phyloP scores from a whole-genome alignment of 352 stramenopile genomes.

The Pelagophyceae sp. region DNA sequence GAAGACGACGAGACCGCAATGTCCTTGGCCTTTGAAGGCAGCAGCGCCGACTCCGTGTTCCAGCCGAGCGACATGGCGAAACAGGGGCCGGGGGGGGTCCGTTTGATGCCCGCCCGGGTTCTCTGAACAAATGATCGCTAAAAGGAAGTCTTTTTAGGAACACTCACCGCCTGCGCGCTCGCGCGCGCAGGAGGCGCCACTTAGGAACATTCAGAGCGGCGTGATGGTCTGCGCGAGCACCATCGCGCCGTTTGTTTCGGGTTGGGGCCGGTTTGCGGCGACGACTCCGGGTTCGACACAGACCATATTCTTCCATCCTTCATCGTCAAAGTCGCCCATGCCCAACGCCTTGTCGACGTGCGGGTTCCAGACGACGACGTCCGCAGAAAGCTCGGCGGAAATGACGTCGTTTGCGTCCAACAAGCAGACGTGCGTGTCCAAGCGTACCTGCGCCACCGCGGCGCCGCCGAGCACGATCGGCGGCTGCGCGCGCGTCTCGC shows the following conservation, averaged over 20 bases:
- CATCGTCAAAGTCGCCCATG: conserved; percentile 85
- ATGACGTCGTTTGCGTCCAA: conserved; percentile 25
- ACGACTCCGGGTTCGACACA: conserved; percentile 82
- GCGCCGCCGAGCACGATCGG: conserved; percentile 13
- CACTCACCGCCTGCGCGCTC: too few relatives aligned
- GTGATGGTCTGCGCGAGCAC: conserved; percentile 20
- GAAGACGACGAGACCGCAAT: conserved; percentile 69
- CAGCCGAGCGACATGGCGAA: conserved; percentile 66
- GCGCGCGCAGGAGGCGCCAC: too few relatives aligned
- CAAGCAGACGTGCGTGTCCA: conserved; percentile 33
- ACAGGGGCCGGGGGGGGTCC: too few relatives aligned
- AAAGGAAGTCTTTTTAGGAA: too few relatives aligned
- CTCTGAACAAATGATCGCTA: too few relatives aligned
- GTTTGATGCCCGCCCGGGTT: too few relatives aligned
- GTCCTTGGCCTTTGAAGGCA: conserved; percentile 68
- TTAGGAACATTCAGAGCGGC: too few relatives aligned
- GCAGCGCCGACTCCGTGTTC: conserved; percentile 66
- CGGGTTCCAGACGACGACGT: conserved; percentile 87
- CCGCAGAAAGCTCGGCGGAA: conserved; percentile 20
- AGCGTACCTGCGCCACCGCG: conserved; percentile 55
- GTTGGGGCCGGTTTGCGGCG: not conserved
- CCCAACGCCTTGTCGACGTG: conserved; percentile 77
- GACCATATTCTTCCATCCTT: conserved; percentile 86
- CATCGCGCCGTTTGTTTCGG: not conserved
- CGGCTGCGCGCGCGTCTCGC: not conserved